Evolutionary conservation across 1,284 basidiomycete genomes (phyloP), one percentile per base, ranked within the genome.

Genomic region (Sanghuangporus baumii): DNA sequence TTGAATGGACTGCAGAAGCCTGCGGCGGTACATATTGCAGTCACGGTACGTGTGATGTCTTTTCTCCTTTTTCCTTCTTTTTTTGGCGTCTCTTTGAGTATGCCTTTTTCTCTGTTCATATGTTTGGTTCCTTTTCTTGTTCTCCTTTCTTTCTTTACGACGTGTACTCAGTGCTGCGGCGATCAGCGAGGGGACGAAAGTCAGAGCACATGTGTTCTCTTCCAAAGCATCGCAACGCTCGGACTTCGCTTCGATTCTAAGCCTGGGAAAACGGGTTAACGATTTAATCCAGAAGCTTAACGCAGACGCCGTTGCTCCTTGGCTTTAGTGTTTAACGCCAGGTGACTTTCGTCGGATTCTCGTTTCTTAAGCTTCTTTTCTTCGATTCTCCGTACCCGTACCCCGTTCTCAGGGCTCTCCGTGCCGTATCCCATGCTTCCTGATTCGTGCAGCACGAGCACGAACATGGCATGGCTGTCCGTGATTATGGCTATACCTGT

Each of bases 21-120:
- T 1, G 80, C 91, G 6, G 96, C 88, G 11, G 81, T 98, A 52
- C 97, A 99, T 75, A 93, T 99, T 68, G 96, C 96, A 34, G 92
- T 91, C 73, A 99, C 96, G 66, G 92, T 95, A 70, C 70, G 89
- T 77, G 14, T 34, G 18, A 14, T 36, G 41, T 34, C n/a, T 46
- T 7, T 60, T 51, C 36, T 38, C 7, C 14, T 16, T 55, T 55
- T 50, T 4, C 47, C 20, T 47, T 47, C 3, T 46, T 46, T 18
- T 46, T 46, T 18, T 46, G 5, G 43, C 1, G 20, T 46, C 26
- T 31, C 26, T 41, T n/a, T 46, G 43, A 18, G n/a, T 16, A 2
- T 46, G 43, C 20, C 16, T 38, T 38, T 34, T 57, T 20, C 47
- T 56, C 4, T 26, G 31, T 31, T 57, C 34, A 8, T 26, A 20